Percentiles rank a stretch among this genome's conserved stretches.
These are phyloP conservation scores for Mycocentrospora acerina DNA, from an alignment of 2,329 filamentous ascomycete species.

Conservation along the genomic window DNA sequence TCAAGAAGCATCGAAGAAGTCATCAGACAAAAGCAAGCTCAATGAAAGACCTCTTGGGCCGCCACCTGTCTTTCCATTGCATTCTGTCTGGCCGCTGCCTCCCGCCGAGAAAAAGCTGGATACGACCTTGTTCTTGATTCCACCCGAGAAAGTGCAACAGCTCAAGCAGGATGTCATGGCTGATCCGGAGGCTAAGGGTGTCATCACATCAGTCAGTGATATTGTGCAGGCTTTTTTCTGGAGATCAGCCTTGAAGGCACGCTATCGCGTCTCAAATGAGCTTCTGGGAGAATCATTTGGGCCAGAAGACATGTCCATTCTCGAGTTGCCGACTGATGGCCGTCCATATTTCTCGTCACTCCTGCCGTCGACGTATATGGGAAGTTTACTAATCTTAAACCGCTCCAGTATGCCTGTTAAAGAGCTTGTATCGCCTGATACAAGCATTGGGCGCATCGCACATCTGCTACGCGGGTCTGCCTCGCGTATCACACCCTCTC, in stretches of 20 bases:
- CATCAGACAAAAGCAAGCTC: no score
- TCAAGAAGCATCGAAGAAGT: no score
- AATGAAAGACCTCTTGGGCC: constrained; percentile 1
- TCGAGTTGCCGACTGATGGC: constrained; percentile 40
- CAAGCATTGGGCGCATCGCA: constrained; percentile 22
- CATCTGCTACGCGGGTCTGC: constrained; percentile 20
- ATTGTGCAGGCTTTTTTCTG: constrained; percentile 47
- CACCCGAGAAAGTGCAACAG: constrained; percentile 25
- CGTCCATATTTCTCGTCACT: constrained; percentile 28
- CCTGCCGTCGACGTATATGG: constrained; percentile 30
- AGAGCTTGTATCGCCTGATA: constrained; percentile 19
- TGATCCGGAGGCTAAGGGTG: constrained; percentile 22
- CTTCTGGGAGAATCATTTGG: constrained; percentile 9
- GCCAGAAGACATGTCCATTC: constrained; percentile 14
- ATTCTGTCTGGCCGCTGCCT: constrained; percentile 32
- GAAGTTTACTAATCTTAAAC: constrained; percentile 30
- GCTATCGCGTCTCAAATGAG: constrained; percentile 36
- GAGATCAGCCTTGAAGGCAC: constrained; percentile 39
- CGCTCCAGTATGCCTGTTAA: constrained; percentile 26
- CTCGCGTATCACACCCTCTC: constrained; percentile 21
- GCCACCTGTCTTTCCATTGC: constrained; percentile 24
- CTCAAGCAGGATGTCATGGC: constrained; percentile 34
- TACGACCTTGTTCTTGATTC: constrained; percentile 38
- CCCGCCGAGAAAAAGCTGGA: constrained; percentile 26
- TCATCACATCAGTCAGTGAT: constrained; percentile 40